Evolutionary conservation across 331 rosid genomes (phyloP).

Genomic region (Quercus tomentella): DNA sequence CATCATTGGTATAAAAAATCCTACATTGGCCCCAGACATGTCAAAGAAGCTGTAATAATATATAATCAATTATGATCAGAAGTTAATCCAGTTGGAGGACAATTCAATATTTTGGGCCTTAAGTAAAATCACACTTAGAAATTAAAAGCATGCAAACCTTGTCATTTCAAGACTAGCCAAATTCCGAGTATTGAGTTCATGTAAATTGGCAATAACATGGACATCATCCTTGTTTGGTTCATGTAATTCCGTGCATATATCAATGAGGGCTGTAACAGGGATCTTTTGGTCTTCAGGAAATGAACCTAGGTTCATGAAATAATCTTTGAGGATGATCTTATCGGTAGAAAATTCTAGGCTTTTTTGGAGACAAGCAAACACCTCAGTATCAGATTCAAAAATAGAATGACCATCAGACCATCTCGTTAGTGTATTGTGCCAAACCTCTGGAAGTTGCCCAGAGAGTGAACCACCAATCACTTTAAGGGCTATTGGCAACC

Average conservation of each 20-base stretch:
- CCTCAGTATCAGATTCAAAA: slow-evolving; percentile 18
- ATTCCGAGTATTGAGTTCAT: slow-evolving; percentile 23
- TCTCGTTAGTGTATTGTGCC: slow-evolving; percentile 28
- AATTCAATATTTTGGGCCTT: slow-evolving; percentile 36
- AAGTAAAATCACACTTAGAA: not conserved
- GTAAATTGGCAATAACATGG: slow-evolving; percentile 29
- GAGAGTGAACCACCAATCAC: slow-evolving; percentile 58
- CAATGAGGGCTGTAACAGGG: slow-evolving; percentile 40
- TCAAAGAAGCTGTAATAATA: not conserved
- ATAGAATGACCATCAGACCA: slow-evolving; percentile 34
- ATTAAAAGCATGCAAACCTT: slow-evolving; percentile 32
- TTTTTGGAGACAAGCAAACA: too few relatives aligned
- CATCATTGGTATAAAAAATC: not conserved
- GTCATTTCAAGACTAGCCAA: slow-evolving; percentile 33
- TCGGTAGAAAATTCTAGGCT: not conserved
- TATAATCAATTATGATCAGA: not conserved
- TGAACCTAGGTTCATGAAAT: slow-evolving; percentile 47
- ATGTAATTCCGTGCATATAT: slow-evolving; percentile 42
- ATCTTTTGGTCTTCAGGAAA: slow-evolving; percentile 63
- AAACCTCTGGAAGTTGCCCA: slow-evolving; percentile 31
- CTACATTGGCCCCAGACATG: not conserved
- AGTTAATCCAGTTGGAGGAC: not conserved
- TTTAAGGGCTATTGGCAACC: slow-evolving; percentile 55
- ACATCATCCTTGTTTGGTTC: slow-evolving; percentile 24
- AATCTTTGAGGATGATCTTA: slow-evolving; percentile 12